Conservation (phyloP, 2,329 filamentous ascomycete species). For the Penicillium sp. region DNA sequence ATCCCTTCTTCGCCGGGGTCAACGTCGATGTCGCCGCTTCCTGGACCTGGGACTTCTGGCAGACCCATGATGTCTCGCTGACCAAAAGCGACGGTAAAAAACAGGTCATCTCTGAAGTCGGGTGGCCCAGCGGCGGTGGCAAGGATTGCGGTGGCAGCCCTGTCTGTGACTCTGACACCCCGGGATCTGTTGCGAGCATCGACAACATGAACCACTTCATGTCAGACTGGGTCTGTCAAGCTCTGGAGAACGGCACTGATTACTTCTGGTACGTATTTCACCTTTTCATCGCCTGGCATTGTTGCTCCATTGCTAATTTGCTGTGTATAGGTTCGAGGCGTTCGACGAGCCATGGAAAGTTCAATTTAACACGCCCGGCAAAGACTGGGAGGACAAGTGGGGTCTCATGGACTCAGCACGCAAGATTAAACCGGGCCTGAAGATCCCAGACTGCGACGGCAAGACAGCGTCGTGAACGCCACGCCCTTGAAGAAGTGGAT, state of each 20-base stretch:
- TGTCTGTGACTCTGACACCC: constrained; percentile 55
- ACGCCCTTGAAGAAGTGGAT: too few relatives aligned
- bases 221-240: constrained; percentile 77
- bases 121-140: constrained; percentile 83
- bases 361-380: constrained; percentile 61
- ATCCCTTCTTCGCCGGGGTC: constrained; percentile 89
- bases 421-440: constrained; percentile 77
- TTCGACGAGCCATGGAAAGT: constrained; percentile 98
- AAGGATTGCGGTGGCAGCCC: constrained; percentile 65
- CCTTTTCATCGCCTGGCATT: not conserved
- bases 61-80: constrained; percentile 62
- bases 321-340: constrained; percentile 67
- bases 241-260: constrained; percentile 75
- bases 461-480: constrained; percentile 54
- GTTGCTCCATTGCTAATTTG: not conserved
- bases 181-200: constrained; percentile 74
- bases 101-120: constrained; percentile 85
- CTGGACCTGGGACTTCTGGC: constrained; percentile 86
- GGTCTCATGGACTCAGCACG: constrained; percentile 82
- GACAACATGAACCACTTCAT: constrained; percentile 82
- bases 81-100: constrained; percentile 61
- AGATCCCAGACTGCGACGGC: constrained; percentile 82
- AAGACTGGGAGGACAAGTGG: constrained; percentile 95
- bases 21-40: constrained; percentile 63
- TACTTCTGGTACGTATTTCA: constrained; percentile 78